Conservation (phyloP, 164 flowering plant genomes). For the Akebia trifoliata region DNA sequence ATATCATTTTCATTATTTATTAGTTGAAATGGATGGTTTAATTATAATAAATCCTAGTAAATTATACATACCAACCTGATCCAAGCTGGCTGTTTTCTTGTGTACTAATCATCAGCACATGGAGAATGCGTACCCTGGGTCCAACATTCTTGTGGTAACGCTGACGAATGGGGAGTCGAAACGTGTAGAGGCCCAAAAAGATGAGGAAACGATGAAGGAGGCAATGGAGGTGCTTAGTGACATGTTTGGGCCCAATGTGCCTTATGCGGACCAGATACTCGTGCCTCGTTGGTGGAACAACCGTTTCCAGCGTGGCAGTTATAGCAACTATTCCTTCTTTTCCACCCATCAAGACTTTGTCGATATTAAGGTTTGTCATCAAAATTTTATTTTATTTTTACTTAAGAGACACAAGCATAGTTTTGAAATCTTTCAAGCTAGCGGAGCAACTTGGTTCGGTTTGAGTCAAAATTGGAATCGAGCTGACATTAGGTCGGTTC, state of each 20-base stretch:
- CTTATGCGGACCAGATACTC: slow-evolving; percentile 62
- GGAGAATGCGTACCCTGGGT: slow-evolving; percentile 95
- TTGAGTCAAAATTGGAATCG: no score
- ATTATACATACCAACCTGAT: no score
- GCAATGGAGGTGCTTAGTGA: slow-evolving; percentile 77
- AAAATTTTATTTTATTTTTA: background rate
- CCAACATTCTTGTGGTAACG: slow-evolving; percentile 87
- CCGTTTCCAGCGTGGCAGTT: slow-evolving; percentile 93
- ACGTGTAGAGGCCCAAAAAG: slow-evolving; percentile 78
- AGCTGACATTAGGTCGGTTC: no score
- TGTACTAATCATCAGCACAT: slow-evolving; percentile 68
- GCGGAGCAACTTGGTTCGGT: no score
- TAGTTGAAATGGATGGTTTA: no score
- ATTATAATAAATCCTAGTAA: no score
- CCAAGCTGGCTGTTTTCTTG: no score
- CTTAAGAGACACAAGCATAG: no score
- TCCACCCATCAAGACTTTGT: slow-evolving; percentile 42
- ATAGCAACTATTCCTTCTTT: slow-evolving; percentile 81
- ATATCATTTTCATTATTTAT: no score
- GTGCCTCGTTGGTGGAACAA: slow-evolving; percentile 99
- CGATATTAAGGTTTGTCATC: slow-evolving; percentile 52
- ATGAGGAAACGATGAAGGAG: slow-evolving; percentile 64
- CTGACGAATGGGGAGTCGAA: slow-evolving; percentile 92
- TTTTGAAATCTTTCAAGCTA: no score
- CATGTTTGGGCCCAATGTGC: slow-evolving; percentile 84